Percentiles rank a stretch among this genome's conserved stretches.
phyloP scores from a whole-genome alignment of 805 yeast species.

The Candida awuae region DNA sequence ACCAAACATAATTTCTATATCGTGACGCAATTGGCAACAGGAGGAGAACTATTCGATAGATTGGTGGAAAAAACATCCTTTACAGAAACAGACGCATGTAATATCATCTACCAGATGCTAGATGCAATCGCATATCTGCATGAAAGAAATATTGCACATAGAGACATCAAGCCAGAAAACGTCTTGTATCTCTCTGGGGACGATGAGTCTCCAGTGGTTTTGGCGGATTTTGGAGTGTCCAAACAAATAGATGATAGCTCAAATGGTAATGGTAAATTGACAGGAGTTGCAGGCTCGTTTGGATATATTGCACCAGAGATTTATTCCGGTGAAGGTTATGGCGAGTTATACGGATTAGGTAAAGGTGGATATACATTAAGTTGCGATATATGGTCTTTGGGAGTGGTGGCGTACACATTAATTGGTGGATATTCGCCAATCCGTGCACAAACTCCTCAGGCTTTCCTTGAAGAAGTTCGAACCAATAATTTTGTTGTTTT shows the following conservation, averaged over 20 bases:
- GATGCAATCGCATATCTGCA: slow-evolving; percentile 79
- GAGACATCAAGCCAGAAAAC: slow-evolving; percentile 94
- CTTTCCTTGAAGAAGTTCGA: slow-evolving; percentile 72
- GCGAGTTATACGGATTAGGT: slow-evolving; percentile 30
- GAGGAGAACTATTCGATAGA: slow-evolving; percentile 91
- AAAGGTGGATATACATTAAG: slow-evolving; percentile 81
- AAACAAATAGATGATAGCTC: slow-evolving; percentile 40
- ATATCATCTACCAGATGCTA: slow-evolving; percentile 63
- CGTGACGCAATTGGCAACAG: slow-evolving; percentile 90
- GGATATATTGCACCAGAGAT: slow-evolving; percentile 98
- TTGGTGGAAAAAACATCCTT: slow-evolving; percentile 74
- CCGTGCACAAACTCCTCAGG: slow-evolving; percentile 72
- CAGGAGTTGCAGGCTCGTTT: slow-evolving; percentile 58
- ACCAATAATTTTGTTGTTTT: slow-evolving; percentile 72
- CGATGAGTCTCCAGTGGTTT: slow-evolving; percentile 64
- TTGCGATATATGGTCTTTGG: slow-evolving; percentile 93
- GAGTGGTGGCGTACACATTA: slow-evolving; percentile 85
- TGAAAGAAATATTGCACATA: slow-evolving; percentile 69
- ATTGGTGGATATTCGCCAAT: slow-evolving; percentile 92
- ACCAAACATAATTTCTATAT: slow-evolving; percentile 85
- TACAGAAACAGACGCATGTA: slow-evolving; percentile 82
- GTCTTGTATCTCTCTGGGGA: slow-evolving; percentile 59
- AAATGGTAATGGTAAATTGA: slow-evolving; percentile 19
- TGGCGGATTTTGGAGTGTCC: slow-evolving; percentile 96
- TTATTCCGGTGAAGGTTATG: slow-evolving; percentile 44